Evolutionary conservation across 73 alveolate species (phyloP).

Genomic region (Loxodes magnus): DNA sequence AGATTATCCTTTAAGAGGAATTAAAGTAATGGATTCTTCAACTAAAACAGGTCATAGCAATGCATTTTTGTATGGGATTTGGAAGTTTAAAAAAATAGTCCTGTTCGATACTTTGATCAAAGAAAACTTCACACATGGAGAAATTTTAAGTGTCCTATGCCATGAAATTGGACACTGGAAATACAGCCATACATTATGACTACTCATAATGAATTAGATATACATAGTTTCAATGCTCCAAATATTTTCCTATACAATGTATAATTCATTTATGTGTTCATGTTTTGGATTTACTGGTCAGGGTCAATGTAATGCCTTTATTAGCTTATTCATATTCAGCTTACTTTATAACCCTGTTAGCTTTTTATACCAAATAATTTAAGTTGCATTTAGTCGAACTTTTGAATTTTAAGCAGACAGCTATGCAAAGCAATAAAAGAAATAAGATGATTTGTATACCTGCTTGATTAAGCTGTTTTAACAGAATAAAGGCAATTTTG

Average conservation of each 20-base stretch:
- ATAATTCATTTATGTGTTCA: slow-evolving; percentile 45
- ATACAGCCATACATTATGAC: slow-evolving; percentile 38
- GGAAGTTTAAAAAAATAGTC: slow-evolving; percentile 82
- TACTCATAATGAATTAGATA: slow-evolving; percentile 15
- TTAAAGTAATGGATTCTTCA: slow-evolving; percentile 77
- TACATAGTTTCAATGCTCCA: slow-evolving; percentile 41
- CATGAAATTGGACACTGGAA: slow-evolving; percentile 98
- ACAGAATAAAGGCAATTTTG: slow-evolving; percentile 38
- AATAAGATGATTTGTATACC: slow-evolving; percentile 22
- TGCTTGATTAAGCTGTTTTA: slow-evolving; percentile 32
- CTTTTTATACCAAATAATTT: slow-evolving; percentile 28
- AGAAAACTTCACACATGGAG: slow-evolving; percentile 43
- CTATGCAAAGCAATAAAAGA: slow-evolving; percentile 36
- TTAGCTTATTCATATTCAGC: slow-evolving; percentile 52
- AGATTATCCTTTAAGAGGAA: slow-evolving; percentile 67
- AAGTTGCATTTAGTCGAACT: slow-evolving; percentile 36
- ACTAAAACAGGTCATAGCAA: slow-evolving; percentile 81
- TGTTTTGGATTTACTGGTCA: slow-evolving; percentile 69
- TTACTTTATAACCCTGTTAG: slow-evolving; percentile 47
- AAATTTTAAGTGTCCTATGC: slow-evolving; percentile 79
- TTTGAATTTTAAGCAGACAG: slow-evolving; percentile 63
- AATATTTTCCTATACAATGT: slow-evolving; percentile 33
- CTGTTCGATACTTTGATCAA: slow-evolving; percentile 77
- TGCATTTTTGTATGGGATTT: slow-evolving; percentile 88
- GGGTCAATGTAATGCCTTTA: slow-evolving; percentile 26